Base-by-base conservation (phyloP, 768 basidiomycete genomes). In the Agrocybe chaxingu region DNA sequence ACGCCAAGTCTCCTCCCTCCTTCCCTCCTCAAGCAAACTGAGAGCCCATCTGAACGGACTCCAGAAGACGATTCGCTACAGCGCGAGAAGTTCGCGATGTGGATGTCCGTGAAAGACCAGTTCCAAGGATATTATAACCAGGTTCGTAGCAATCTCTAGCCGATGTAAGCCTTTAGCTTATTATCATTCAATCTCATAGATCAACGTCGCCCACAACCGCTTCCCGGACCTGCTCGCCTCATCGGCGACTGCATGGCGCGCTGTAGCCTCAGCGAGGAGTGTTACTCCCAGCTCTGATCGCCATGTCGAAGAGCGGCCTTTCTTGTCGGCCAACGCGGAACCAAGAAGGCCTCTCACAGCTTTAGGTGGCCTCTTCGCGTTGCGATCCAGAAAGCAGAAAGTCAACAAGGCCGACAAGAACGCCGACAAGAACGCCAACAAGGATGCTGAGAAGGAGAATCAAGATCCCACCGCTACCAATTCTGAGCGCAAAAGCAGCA, bases 71-170 rank as follows among this genome's bases (percentile, higher is more conserved):
- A 24, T 3, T 24, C 24, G 24, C 5, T 24, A 24, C 24, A 24
- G 2, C 24, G 24, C 24, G 46, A 47, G 13, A 45, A 42, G n/a
- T 61, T 45, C 33, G 57, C 51, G 8, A 50, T 43, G 37, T 68
- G 65, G 65, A 36, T 53, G 33, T 50, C 51, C 34, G 53, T 64
- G 40, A 63, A 63, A 35, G 54, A 53, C 18, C 54, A 52, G 8
- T 64, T 59, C 43, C 62, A 65, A 52, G 55, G 62, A 30, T 68
- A 68, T 38, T 67, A 67, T 45, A 61, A 62, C 32, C 52, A 62
- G 24, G 68, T 69, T 43, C 37, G 65, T 62, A 2, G 2, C 39
- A 8, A 13, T 19, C 33, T 39, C 19, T 16, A 12, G 36, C 38
- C 8, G 18, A 32, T 32, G 35, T 38, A 29, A 12, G 24, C 32